Evolutionary conservation across 2,329 filamentous ascomycete genomes (phyloP), one percentile per base, ranked within the genome.

Genomic region (Venturia pyrina): DNA sequence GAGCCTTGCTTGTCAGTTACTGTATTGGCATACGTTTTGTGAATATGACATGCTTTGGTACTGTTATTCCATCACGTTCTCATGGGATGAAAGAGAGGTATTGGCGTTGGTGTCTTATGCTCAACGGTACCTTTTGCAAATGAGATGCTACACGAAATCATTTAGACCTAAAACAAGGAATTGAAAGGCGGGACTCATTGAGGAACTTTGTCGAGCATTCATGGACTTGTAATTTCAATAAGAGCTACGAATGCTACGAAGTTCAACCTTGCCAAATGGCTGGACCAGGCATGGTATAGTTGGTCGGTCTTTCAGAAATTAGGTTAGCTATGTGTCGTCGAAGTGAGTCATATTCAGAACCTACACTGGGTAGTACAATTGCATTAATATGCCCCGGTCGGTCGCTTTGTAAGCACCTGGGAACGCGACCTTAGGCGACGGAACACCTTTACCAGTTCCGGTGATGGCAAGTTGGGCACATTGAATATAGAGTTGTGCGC

Each of bases 381-480:
- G 34, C 37, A 66, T 21, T 37, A 44, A 15, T 11, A 66, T 62
- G 40, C 64, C 64, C 1, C 40, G 57, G 44, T 66, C 64, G 10
- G 64, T 53, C n/a, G 28, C 37, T 24, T 50, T 64, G 43, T 65
- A 66, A 7, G 48, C 44, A 21, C 70, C 70, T 21, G 71, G 70
- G 34, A 72, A 68, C 57, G 68, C 62, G 50, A 70, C 70, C 41
- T 66, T 69, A 17, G 69, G 68, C 21, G 66, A 65, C 13, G 70
- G 71, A 2, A 56, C 68, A 48, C 69, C 69, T 37, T 60, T 65
- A 8, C 70, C 69, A 43, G 60, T 65, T n/a, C 70, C 70, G 13
- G 66, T 65, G 32, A 71, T 69, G 48, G 68, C 65, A 46, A 72
- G 66, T 57, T 72, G 70, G 2, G 69, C 70, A 41, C 66, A 67